Evolutionary conservation across 2,329 filamentous ascomycete genomes (phyloP), one percentile per base, ranked within the genome.

Genomic region (Hypoxylon sp.): DNA sequence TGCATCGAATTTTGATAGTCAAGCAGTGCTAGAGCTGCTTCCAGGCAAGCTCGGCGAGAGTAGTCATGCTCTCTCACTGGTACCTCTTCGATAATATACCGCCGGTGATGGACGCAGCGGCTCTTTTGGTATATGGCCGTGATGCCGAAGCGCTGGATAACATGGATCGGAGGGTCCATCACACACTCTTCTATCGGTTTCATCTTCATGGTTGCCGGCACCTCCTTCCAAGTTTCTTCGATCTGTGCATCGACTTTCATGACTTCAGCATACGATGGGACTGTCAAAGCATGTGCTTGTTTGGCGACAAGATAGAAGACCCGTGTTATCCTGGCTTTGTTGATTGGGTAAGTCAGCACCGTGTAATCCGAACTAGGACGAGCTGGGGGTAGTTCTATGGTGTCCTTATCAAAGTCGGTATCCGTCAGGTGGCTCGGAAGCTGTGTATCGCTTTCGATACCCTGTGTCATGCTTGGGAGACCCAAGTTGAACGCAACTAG

Each of bases 401-500:
- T 84, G 64, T 87, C 79, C 75, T 88, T 85, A 67, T 83, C 82
- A 70, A 92, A 90, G 74, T 92, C 90, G 32, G 88, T 85, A 74
- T 93, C 90, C 57, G 86, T 82, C 32, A 92, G 76, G 75, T 92
- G 91, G 32, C 83, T 81, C 14, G 90, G 90, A 19, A 88, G 76
- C 1, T 82, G 79, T 0, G 88, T 90, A 73, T 92, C 90, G 50
- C 84, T 87, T 65, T 91, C 89, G 36, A 89, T 85, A 23, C 84
- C 82, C 62, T 88, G 84, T 48, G 91, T 82, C 87, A 91, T 90
- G 73, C 85, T 85, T 2, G 90, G 90, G 59, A 93, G 80, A 1
- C 90, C 90, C 65, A 91, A 84, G 73, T 92, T 89, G 73, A 91
- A 91, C 1, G 88, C 87, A 25, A 90, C 87, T 3, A 92, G 77